Conservation (phyloP, 108 stramenopile species). For the Skeletonema costatum region DNA sequence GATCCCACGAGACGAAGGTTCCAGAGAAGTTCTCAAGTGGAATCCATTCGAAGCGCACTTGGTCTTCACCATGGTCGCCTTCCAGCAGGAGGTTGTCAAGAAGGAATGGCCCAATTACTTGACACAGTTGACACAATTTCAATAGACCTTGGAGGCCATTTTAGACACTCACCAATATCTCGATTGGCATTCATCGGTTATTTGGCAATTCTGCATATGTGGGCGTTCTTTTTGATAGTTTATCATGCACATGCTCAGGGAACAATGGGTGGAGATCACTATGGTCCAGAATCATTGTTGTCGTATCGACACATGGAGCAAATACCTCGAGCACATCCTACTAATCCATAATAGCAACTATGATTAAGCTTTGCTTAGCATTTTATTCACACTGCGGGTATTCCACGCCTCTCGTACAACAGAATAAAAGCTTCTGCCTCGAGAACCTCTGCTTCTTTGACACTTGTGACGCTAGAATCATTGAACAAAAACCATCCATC, state of each 20-base stretch:
- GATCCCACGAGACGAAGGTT: constrained; percentile 8
- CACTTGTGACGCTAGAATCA: constrained; percentile 40
- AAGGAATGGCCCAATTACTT: constrained; percentile 63
- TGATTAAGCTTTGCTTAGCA: not conserved
- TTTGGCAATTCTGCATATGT: constrained; percentile 69
- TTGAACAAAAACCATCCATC: constrained; percentile 49
- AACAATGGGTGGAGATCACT: constrained; percentile 30
- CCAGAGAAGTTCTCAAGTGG: constrained; percentile 26
- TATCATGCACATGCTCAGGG: constrained; percentile 86
- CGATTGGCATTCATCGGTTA: constrained; percentile 78
- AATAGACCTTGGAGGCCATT: constrained; percentile 73
- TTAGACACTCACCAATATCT: constrained; percentile 75
- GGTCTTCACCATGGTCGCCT: constrained; percentile 59
- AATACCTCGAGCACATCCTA: constrained; percentile 6
- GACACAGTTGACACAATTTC: constrained; percentile 76
- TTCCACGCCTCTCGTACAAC: constrained; percentile 38
- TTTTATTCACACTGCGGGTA: constrained; percentile 4
- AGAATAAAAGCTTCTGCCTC: constrained; percentile 51
- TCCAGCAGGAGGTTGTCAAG: constrained; percentile 57
- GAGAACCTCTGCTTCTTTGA: constrained; percentile 19
- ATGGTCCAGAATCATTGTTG: constrained; percentile 41
- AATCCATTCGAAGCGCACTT: constrained; percentile 73
- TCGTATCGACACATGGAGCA: constrained; percentile 47
- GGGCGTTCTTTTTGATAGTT: constrained; percentile 83
- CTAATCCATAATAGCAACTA: constrained; percentile 9